These are phyloP conservation scores for Geoglossum glabrum DNA, from an alignment of 495 filamentous ascomycete genomes.

Conservation along the genomic window DNA sequence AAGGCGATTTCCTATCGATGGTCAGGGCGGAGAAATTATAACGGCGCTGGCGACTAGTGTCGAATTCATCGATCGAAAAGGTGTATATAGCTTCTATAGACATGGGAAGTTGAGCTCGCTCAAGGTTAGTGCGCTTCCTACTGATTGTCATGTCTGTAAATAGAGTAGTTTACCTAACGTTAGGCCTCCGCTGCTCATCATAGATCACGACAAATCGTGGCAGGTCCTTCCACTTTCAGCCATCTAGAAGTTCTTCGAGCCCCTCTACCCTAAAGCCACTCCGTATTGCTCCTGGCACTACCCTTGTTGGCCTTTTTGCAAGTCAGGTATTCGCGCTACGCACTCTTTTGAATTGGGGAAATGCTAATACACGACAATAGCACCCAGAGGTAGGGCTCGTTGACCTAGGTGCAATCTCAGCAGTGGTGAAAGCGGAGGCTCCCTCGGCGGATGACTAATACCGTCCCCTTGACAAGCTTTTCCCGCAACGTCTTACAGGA, in stretches of 20 bases:
- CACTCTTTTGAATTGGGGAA: not conserved
- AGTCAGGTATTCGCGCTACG: not conserved
- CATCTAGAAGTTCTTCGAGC: not conserved
- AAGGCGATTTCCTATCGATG: slow-evolving; percentile 5
- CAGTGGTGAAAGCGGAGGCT: not conserved
- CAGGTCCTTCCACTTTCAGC: not conserved
- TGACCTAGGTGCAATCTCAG: not conserved
- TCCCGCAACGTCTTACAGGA: not conserved
- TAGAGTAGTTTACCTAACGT: not conserved
- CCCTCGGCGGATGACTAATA: no score
- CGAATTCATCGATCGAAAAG: not conserved
- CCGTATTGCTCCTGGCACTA: not conserved
- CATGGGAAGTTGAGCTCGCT: slow-evolving; percentile 6
- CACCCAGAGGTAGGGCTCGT: not conserved
- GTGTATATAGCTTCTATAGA: slow-evolving; percentile 6
- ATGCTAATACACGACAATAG: not conserved
- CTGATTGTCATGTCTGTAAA: not conserved
- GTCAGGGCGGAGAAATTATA: slow-evolving; percentile 9
- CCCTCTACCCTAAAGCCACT: not conserved
- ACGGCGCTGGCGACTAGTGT: no score
- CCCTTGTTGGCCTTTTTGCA: not conserved
- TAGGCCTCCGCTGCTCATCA: not conserved
- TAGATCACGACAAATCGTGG: not conserved
- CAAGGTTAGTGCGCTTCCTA: slow-evolving; percentile 6
- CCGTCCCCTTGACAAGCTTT: no score